Evolutionary conservation across 768 basidiomycete species (phyloP).

Genomic region (Suillus tomentosus): DNA sequence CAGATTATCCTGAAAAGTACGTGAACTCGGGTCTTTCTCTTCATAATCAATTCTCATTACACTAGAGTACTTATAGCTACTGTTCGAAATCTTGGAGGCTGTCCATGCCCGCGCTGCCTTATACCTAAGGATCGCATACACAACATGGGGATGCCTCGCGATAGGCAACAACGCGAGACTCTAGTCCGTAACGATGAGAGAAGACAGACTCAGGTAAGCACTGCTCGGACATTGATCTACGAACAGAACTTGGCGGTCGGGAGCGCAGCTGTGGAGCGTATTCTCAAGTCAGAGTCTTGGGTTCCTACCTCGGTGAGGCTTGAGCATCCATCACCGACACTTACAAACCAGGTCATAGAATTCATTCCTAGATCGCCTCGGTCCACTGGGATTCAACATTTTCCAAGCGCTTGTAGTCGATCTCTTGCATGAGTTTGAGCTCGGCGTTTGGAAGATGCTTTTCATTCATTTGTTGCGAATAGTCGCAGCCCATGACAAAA

Average conservation of each 20-base stretch:
- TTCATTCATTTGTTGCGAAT: conserved; percentile 2
- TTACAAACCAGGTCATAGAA: no score
- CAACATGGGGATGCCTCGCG: conserved; percentile 14
- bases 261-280: no score
- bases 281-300: no score
- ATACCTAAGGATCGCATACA: conserved; percentile 11
- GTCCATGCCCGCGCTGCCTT: conserved; percentile 24
- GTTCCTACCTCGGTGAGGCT: no score
- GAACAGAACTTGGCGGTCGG: no score
- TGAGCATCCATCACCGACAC: no score
- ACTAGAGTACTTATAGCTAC: background rate
- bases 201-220: no score
- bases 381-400: no score
- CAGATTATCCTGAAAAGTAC: conserved; percentile 28
- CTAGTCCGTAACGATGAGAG: background rate
- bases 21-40: background rate
- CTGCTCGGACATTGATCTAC: no score
- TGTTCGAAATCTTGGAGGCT: conserved; percentile 3
- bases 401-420: no score
- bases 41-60: conserved; percentile 19
- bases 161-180: conserved; percentile 6
- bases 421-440: no score
- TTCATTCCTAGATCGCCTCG: no score
- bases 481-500: background rate
- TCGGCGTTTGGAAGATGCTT: background rate